Base-by-base conservation (phyloP, 176 grass and related monocot species). In the Ensete ventricosum region DNA sequence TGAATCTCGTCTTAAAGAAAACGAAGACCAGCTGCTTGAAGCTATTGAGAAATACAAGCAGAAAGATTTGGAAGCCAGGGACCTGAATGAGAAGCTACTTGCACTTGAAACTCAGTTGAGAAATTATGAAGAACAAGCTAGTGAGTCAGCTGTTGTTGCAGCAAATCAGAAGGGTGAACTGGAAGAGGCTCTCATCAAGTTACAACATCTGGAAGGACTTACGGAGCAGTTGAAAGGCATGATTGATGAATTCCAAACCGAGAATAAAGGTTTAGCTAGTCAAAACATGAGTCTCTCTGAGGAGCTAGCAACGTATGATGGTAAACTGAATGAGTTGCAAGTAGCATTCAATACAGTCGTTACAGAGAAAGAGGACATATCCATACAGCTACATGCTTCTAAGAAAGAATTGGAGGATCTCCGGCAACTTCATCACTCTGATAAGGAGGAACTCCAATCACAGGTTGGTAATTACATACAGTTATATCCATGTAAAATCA, bases 261-360 rank as follows among this genome's bases (percentile, higher is more conserved):
- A 93, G 67, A 91, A 86, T 69, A 86, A 89, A 90, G 82, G 59
- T 80, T 86, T 98, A 54, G 59, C 74, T 63, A 49, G 52, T 62
- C 64, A 62, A 84, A 98, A 89, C 74, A 81, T 54, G 76, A 93
- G 68, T 75, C 80, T 98, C 81, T 88, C 77, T 72, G 75, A 78
- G 78, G 88, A 91, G 19, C 66, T 98, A 57, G 76, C 64, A 67
- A 67, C 50, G 52, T 84, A 80, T 82, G 79, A 89, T 55, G 81
- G 73, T 74, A 93, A 90, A 74, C 57, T 97, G 71, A 82, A 92
- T 60, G 85, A 93, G 55, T 83, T 97, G 63, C 82, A 97, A 73
- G 25, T 83, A 65, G 69, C 83, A 57, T 80, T 85, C 67, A 52
- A 78, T 85, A 80, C 79, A 11, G 77, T 77, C 51, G 34, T 83